Base-by-base conservation (phyloP, 768 basidiomycete genomes). In the Hericium alpestre region DNA sequence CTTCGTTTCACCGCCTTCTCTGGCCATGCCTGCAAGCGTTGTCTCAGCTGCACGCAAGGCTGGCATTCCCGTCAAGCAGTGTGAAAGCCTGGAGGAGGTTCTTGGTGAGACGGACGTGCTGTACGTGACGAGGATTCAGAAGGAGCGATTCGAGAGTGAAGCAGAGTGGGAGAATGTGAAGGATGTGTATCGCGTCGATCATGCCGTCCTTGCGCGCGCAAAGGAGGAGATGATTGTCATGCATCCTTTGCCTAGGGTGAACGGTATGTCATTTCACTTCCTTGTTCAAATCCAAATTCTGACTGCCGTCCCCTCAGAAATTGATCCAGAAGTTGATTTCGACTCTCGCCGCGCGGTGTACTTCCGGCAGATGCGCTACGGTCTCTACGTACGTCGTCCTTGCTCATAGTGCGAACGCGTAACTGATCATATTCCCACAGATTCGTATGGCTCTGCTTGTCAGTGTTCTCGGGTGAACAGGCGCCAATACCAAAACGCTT, bases 151-250 rank as follows among this genome's bases (percentile, higher is more conserved):
- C 69, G 74, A 77, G 56, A 84, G 67, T 64, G 85, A 87, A 64
- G 75, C 72, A 37, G 95, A 94, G 68, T 99, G 93, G 90, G 75
- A 85, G 61, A 79, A 83, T 49, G 92, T 96, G 64, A 96, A 92
- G 75, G 89, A 95, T 67, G 82, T 86, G 15, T 98, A 95, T 69
- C 77, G 92, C 38, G 82, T 99, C 55, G 92, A 98, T 71, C 96
- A 98, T 66, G 90, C 94, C 11, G 83, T 98, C 37, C 77, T 99
- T 25, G 84, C 93, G 5, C 78, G 89, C 46, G 95, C 96, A 10
- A 98, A 98, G 74, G 87, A 91, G 61, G 90, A 93, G 54, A 92
- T 96, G 84, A 97, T 98, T 58, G 93, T 98, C 62, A 95, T 99
- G 93, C 96, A 99, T 71, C 96, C 96, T n/a, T 76, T 99, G 20